Base-by-base conservation (phyloP, 106 monocot genomes). In the Narthecium ossifragum region DNA sequence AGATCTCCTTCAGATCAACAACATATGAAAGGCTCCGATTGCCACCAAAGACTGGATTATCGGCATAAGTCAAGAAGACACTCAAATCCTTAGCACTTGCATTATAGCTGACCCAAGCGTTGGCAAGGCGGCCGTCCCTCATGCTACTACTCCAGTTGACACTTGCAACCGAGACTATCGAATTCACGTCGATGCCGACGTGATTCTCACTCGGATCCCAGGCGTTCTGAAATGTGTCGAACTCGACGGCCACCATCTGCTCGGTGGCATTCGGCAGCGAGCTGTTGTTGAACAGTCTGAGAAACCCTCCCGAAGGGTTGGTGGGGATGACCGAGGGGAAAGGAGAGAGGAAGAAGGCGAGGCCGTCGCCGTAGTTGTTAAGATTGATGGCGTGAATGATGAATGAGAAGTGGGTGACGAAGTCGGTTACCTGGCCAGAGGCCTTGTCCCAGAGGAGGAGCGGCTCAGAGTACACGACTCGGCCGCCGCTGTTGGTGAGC, bases 401-500 rank as follows among this genome's bases (percentile, higher is more conserved):
- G 41, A 41, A 41, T 11, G 41, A 14, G 41, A 41, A 41, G 10
- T 17, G 41, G 7, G 41, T 41, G 41, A 17, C 17, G 33, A 62
- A 50, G 0, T 45, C 23, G 13, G 62, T 57, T 15, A 68, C 43
- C 33, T 55, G 33, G 17, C 78, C 63, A 7, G 78, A 26, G 49
- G 26, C n/a, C 12, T 59, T 8, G 51, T 75, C 67, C 45, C 54
- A 65, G 14, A 83, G 66, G 12, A 13, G 78, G 28, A 83, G 21
- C 12, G 74, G 66, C 21, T 63, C 33, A 0, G 28, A 6, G 71
- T 75, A 78, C 51, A 59, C 38, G 5, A 75, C 83, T 10, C 83
- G 58, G 28, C 83, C 78, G 33, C 57, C 56, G 64, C 83, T 83
- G 32, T 53, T 12, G 46, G 47, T 53, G 43, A 78, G 74, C 15